These are phyloP conservation scores for Dactylellina haptotyla DNA, from an alignment of 2,329 filamentous ascomycete genomes.

Conservation along the genomic window DNA sequence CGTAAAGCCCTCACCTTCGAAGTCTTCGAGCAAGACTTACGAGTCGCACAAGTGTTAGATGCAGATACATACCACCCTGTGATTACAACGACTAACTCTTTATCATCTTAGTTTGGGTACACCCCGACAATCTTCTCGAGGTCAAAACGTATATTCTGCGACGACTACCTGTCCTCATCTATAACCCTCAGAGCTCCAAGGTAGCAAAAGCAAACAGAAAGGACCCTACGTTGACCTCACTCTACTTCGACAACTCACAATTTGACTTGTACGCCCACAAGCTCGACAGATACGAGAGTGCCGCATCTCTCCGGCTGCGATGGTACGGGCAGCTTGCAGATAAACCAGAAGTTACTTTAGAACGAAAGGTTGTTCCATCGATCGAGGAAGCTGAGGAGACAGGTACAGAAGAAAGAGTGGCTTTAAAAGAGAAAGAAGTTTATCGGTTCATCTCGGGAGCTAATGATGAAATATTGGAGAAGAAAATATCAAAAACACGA, in stretches of 20 bases:
- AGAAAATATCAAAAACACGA: conserved; percentile 83
- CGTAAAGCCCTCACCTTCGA: conserved; percentile 22
- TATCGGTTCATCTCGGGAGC: conserved; percentile 80
- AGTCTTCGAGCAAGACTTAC: conserved; percentile 70
- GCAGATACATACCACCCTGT: neutral
- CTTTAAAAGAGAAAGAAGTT: conserved; percentile 94
- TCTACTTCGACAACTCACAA: conserved; percentile 90
- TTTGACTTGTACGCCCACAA: conserved; percentile 90
- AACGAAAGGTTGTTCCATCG: conserved; percentile 79
- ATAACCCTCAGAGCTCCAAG: conserved; percentile 86
- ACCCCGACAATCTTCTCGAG: conserved; percentile 92
- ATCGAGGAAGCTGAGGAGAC: conserved; percentile 67
- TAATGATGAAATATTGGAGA: conserved; percentile 85
- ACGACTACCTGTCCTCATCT: conserved; percentile 88
- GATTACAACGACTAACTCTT: conserved; percentile 16
- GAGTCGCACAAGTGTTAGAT: conserved; percentile 83
- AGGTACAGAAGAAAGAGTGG: conserved; percentile 67
- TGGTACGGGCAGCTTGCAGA: conserved; percentile 89
- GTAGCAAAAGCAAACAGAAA: conserved; percentile 78
- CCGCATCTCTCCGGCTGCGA: conserved; percentile 82
- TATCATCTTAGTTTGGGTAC: conserved; percentile 79
- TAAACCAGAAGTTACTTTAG: conserved; percentile 82
- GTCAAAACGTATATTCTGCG: conserved; percentile 96
- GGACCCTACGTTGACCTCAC: conserved; percentile 90
- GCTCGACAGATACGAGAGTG: conserved; percentile 77